Conservation (phyloP, 257 asterid genomes). For the Cruciata laevipes region DNA sequence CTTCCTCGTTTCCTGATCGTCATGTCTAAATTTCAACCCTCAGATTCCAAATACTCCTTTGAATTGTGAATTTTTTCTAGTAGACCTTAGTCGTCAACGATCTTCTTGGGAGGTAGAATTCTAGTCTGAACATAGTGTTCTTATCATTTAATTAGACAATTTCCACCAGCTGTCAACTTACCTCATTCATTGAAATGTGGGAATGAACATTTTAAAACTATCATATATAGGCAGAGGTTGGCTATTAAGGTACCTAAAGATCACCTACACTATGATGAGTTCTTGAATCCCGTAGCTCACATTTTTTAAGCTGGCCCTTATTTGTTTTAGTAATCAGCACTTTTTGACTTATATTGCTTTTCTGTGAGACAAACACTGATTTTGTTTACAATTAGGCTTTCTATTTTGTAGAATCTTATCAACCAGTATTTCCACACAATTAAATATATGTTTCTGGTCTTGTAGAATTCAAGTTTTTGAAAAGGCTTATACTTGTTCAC, state of each 20-base stretch:
- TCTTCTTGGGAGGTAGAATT: neutral
- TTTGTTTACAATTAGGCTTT: neutral
- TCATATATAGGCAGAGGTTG: neutral
- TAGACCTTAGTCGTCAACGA: too few species aligned
- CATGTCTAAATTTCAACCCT: neutral
- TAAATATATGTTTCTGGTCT: constrained; percentile 17
- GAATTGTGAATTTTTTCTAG: neutral
- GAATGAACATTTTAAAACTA: neutral
- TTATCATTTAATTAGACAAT: neutral
- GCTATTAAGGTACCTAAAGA: neutral
- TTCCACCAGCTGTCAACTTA: neutral
- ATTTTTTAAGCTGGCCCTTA: neutral
- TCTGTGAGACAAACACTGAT: neutral
- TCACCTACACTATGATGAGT: neutral
- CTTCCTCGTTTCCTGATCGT: neutral
- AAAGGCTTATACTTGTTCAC: constrained; percentile 92
- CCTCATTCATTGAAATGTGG: neutral
- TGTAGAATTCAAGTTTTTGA: constrained; percentile 94
- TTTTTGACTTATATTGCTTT: constrained; percentile 3
- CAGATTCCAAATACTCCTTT: neutral
- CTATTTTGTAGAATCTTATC: neutral
- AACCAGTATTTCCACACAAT: neutral
- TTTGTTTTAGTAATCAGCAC: neutral
- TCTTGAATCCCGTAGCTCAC: neutral
- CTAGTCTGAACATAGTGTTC: neutral